phyloP scores from a whole-genome alignment of 495 filamentous ascomycete species.

The Antarctomyces pellizariae region DNA sequence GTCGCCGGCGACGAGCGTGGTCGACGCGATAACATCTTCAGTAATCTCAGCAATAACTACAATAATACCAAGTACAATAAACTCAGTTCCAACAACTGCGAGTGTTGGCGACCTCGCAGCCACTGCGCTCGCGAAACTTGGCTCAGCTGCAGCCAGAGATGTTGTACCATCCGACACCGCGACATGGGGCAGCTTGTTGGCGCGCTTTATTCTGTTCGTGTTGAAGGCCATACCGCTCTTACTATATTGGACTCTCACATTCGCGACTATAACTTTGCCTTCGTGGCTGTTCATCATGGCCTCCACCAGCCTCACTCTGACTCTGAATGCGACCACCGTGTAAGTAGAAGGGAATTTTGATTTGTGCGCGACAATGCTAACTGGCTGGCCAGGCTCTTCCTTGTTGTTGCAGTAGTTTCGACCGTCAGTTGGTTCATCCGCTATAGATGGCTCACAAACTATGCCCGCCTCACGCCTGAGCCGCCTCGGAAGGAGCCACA shows the following conservation, averaged over 20 bases:
- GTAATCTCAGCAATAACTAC: too few relatives aligned
- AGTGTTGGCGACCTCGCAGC: too few relatives aligned
- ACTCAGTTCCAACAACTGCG: too few relatives aligned
- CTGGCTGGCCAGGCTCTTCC: constrained; percentile 51
- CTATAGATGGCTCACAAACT: constrained; percentile 89
- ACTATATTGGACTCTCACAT: constrained; percentile 63
- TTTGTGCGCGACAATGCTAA: constrained; percentile 8
- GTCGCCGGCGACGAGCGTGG: too few relatives aligned
- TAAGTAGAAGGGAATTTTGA: constrained; percentile 21
- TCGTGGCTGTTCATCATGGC: constrained; percentile 81
- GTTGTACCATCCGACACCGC: too few relatives aligned
- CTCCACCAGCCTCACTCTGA: constrained; percentile 88
- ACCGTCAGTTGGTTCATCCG: constrained; percentile 79
- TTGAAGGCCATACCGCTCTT: constrained; percentile 45
- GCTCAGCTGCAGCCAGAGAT: too few relatives aligned
- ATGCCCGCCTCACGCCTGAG: constrained; percentile 75
- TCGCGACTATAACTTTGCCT: constrained; percentile 70
- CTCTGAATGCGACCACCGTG: constrained; percentile 94
- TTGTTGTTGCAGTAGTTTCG: constrained; percentile 50
- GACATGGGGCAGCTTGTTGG: constrained; percentile 26
- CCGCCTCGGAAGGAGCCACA: constrained; percentile 90
- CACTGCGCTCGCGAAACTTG: too few relatives aligned
- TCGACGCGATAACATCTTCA: too few relatives aligned
- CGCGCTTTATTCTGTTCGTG: constrained; percentile 24
- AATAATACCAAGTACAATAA: too few relatives aligned